These are phyloP conservation scores for Eucalyptus regnans DNA, from an alignment of 345 rosid species.

Conservation along the genomic window DNA sequence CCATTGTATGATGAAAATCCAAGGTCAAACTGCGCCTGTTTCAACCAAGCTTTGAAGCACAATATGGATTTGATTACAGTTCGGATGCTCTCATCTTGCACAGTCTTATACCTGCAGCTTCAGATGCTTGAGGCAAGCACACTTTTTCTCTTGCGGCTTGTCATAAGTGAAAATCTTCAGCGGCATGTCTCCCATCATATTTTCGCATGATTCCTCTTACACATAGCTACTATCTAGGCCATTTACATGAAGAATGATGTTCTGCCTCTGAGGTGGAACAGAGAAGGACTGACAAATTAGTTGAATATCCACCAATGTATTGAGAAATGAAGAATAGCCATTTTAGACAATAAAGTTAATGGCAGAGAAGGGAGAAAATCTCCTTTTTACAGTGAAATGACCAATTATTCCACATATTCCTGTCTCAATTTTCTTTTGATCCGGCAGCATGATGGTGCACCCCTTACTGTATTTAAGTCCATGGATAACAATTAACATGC, in stretches of 20 bases:
- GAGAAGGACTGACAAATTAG: not conserved
- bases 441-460: not conserved
- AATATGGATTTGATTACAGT: not conserved
- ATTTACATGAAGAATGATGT: not conserved
- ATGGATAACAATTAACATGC: not conserved
- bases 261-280: not conserved
- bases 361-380: not conserved
- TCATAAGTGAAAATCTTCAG: not conserved
- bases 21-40: conserved; percentile 41
- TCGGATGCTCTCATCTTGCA: not conserved
- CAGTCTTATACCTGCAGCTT: not conserved
- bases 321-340: not conserved
- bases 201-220: not conserved
- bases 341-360: not conserved
- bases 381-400: not conserved
- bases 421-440: not conserved
- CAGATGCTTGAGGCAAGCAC: not conserved
- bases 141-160: not conserved
- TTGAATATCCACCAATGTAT: not conserved
- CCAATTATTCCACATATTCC: not conserved
- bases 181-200: not conserved
- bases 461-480: not conserved
- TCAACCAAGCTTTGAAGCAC: not conserved
- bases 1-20: conserved; percentile 53
- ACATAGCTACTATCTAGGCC: not conserved